Percentiles rank a stretch among this genome's conserved stretches.
Conservation (phyloP, 139 green algal genomes). For the Bryopsis sp. region DNA sequence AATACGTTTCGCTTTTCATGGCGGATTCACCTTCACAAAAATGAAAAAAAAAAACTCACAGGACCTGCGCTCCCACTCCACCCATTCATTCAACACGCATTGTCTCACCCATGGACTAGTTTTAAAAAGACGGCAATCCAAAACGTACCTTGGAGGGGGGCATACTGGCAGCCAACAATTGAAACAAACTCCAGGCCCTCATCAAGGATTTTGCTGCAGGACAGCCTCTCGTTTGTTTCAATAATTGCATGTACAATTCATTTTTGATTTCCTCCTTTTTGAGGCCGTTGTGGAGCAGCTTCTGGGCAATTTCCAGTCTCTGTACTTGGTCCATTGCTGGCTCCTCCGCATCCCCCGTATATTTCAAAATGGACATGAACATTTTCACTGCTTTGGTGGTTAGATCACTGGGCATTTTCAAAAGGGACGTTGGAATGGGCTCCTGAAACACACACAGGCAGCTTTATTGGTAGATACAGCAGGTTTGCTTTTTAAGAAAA, state of each 20-base stretch:
- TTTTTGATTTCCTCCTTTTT: slow-evolving; percentile 68
- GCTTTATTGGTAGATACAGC: too few species aligned
- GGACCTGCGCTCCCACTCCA: too few species aligned
- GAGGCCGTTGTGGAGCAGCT: slow-evolving; percentile 70
- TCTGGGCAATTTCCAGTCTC: slow-evolving; percentile 63
- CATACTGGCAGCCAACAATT: slow-evolving; percentile 67
- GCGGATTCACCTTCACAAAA: too few species aligned
- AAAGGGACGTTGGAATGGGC: neutral
- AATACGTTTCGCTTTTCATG: too few species aligned
- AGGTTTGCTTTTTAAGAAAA: too few species aligned
- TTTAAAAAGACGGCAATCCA: too few species aligned
- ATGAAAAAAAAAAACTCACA: too few species aligned
- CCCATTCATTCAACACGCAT: too few species aligned
- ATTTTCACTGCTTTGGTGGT: slow-evolving; percentile 1
- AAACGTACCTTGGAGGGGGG: slow-evolving; percentile 61
- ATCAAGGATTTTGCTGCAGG: slow-evolving; percentile 25
- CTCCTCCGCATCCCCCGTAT: neutral
- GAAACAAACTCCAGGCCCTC: slow-evolving; percentile 81
- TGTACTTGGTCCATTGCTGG: neutral
- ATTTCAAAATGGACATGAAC: neutral
- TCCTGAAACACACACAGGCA: slow-evolving; percentile 6
- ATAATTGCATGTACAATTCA: slow-evolving; percentile 79
- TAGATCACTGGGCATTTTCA: neutral
- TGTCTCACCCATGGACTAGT: too few species aligned
- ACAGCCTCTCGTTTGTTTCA: slow-evolving; percentile 87